Base-by-base conservation (phyloP, 345 rosid species). In the Gynandropsis gynandra region DNA sequence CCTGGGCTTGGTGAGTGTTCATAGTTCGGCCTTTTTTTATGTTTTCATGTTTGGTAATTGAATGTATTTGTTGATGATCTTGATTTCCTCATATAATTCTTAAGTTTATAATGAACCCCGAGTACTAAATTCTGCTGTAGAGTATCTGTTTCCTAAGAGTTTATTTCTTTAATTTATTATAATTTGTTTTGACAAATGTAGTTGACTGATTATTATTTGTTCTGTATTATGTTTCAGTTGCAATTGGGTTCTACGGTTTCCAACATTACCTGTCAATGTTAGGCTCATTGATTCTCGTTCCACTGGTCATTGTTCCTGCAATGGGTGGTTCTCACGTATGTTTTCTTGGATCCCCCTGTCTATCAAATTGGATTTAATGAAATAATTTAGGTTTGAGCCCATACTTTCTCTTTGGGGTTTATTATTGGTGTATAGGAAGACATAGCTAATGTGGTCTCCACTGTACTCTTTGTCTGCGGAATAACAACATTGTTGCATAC, bases 1-100 rank as follows among this genome's bases (percentile, higher is more conserved):
- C 98, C 98, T 61, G 98, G 98, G 16, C 95, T 92, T 33, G 95
- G 98, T 92, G 61, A 66, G 76, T n/a, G n/a, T n/a, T n/a, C n/a
- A n/a, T n/a, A n/a, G n/a, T n/a, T n/a, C n/a, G n/a, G n/a, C n/a
- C n/a, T n/a, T n/a, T n/a, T n/a, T n/a, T n/a, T n/a, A n/a, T n/a
- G n/a, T n/a, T 5, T 24, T 24, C 29, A 5, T 24, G 29, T 24
- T 5, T 24, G 29, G 5, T 2, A 24, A 24, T 24, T 24, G 29
- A 24, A n/a, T 5, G 5, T 2, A 5, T 5, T 24, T 2, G 29
- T 24, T 2, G 5, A 24, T 24, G 2, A 5, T 2, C 29, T 24
- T 24, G 29, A 24, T 24, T 2, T 24, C n/a, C n/a, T n/a, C n/a
- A n/a, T n/a, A n/a, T n/a, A n/a, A n/a, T n/a, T n/a, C n/a, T n/a